Evolutionary conservation across 148 eudicot species (phyloP).

Genomic region (Bassia scoparia): DNA sequence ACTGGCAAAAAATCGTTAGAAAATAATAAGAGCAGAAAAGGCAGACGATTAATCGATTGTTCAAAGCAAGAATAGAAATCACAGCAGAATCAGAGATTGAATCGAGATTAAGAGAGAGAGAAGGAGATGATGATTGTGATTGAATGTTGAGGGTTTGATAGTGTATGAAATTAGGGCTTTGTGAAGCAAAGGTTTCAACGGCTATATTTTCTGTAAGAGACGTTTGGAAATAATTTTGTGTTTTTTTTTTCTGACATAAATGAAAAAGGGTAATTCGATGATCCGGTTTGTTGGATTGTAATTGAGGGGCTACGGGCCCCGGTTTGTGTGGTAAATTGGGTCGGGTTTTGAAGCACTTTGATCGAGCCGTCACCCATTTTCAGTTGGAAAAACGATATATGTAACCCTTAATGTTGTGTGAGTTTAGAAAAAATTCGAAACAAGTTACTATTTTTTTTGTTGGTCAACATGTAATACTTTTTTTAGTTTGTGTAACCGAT

Average conservation of each 20-base stretch:
- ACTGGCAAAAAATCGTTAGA: conserved; percentile 4
- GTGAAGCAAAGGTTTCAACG: conserved; percentile 21
- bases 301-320: not conserved
- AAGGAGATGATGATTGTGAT: not conserved
- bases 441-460: no score
- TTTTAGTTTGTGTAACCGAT: no score
- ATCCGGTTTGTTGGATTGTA: not conserved
- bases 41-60: no score
- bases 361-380: no score
- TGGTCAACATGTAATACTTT: no score
- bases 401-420: no score
- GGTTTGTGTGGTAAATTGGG: not conserved
- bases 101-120: not conserved
- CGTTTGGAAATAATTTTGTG: not conserved
- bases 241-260: not conserved
- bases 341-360: not conserved
- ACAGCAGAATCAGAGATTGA: not conserved
- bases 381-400: no score
- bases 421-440: no score
- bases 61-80: no score
- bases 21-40: not conserved
- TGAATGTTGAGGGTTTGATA: conserved; percentile 15
- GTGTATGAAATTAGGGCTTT: conserved; percentile 13
- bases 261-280: not conserved
- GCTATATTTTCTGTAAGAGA: conserved; percentile 20